Base-by-base conservation (phyloP, 352 stramenopile genomes). In the Phytophthora tentaculata region DNA sequence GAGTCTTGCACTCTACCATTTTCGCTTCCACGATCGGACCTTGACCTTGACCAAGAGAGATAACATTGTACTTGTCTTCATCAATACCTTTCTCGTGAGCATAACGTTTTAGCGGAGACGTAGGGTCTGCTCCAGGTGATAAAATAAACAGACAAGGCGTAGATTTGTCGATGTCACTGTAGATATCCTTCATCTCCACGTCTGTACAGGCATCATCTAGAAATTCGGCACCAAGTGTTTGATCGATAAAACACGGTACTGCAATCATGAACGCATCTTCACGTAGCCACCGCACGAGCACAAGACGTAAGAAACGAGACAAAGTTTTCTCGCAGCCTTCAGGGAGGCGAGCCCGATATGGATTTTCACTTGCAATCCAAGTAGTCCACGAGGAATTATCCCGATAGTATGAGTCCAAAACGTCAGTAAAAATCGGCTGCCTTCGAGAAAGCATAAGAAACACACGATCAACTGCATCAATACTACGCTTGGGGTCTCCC, bases 1-100 rank as follows among this genome's bases (percentile, higher is more conserved):
- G 44, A 0, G 20, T 48, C 37, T 80, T 79, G 43, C 76, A 83
- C 16, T 68, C 71, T n/a, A 84, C 73, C 13, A 95, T 56, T 56
- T 91, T 70, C 1, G 61, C 60, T 64, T 91, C 84, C 0, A 89
- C 88, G 6, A 92, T 68, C 0, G 80, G 84, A 19, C 88, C 88
- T 67, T 95, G 88, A 0, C 84, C 88, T 65, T 95, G 88, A 0
- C 86, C 84, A 3, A 94, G 83, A 29, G 86, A 94, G 52, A 93
- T 89, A 5, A 80, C 65, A 20, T 81, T 74, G 41, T 88, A 89
- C 19, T 62, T 68, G 7, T 72, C 74, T 58, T 75, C 83, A 35
- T 53, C 68, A 23, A 79, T 59, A 52, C 55, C 69, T 43, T 54
- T 75, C 55, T 84, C 79, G 19, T 56, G 62, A 4, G 84, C 85